phyloP scores from a whole-genome alignment of 129 eudicot species.

The Kitagawia praeruptora region DNA sequence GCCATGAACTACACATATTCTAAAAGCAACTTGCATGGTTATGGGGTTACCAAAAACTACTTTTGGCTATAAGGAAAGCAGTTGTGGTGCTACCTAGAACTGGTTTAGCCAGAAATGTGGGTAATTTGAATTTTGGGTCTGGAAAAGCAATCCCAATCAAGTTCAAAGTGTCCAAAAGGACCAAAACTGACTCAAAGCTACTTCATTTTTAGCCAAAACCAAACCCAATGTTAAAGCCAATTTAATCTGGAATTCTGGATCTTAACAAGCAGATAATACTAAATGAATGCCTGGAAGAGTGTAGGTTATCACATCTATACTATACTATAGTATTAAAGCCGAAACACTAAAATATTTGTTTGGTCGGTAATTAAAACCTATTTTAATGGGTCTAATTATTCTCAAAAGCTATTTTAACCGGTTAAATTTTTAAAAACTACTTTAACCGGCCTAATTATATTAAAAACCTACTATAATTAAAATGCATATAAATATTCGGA shows the following conservation, averaged over 20 bases:
- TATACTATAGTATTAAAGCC: no score
- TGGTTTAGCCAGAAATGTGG: not conserved
- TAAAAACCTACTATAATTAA: no score
- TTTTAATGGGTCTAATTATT: no score
- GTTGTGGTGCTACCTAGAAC: not conserved
- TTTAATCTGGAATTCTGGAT: not conserved
- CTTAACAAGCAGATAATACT: not conserved
- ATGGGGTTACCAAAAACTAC: not conserved
- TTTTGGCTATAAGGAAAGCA: not conserved
- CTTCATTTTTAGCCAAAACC: not conserved
- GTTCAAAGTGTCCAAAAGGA: no score
- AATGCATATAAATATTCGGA: no score
- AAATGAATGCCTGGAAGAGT: not conserved
- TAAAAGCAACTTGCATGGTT: not conserved
- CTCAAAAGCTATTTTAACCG: no score
- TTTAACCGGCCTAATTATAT: no score
- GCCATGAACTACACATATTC: not conserved
- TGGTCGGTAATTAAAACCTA: no score
- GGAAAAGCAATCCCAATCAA: not conserved
- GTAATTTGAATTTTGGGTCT: not conserved
- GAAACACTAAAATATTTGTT: no score
- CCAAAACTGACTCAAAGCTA: not conserved
- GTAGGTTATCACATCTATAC: no score
- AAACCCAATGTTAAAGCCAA: not conserved
- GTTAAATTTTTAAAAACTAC: no score